Evolutionary conservation across 2,329 filamentous ascomycete genomes (phyloP).

Genomic region (Hymenoscyphus scutula): DNA sequence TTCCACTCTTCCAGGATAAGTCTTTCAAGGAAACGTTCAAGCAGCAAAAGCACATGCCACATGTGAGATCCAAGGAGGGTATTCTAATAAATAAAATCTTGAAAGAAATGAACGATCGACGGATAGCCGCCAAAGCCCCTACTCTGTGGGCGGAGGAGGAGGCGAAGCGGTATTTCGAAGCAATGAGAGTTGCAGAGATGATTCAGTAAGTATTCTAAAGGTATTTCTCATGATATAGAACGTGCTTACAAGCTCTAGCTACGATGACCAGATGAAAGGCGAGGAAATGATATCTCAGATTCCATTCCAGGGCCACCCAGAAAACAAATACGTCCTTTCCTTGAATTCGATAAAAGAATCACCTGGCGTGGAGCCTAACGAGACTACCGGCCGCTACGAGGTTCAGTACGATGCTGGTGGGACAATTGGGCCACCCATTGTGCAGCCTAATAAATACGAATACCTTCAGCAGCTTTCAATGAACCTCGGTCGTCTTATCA

Average conservation of each 20-base stretch:
- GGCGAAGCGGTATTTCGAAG: slow-evolving; percentile 9
- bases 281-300: slow-evolving; percentile 21
- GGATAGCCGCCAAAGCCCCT: not conserved
- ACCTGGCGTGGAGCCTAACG: slow-evolving; percentile 7
- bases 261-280: not conserved
- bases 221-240: not conserved
- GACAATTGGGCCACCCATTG: slow-evolving; percentile 22
- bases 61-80: not conserved
- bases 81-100: not conserved
- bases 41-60: not conserved
- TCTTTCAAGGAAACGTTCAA: no score
- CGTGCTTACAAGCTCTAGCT: slow-evolving; percentile 9
- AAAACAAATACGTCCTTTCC: slow-evolving; percentile 29
- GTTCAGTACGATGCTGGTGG: slow-evolving; percentile 26
- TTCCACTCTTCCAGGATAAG: no score
- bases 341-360: slow-evolving; percentile 4
- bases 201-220: slow-evolving; percentile 12
- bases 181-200: slow-evolving; percentile 4
- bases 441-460: slow-evolving; percentile 30
- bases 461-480: slow-evolving; percentile 24
- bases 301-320: slow-evolving; percentile 30
- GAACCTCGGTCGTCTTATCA: slow-evolving; percentile 23
- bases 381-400: slow-evolving; percentile 4
- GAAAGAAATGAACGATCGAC: slow-evolving; percentile 5
- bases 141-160: slow-evolving; percentile 13